A percentile compares a stretch with the other conserved stretches of the same genome.
Conservation (phyloP, 116 monocot species). For the Phalaenopsis hybrid region DNA sequence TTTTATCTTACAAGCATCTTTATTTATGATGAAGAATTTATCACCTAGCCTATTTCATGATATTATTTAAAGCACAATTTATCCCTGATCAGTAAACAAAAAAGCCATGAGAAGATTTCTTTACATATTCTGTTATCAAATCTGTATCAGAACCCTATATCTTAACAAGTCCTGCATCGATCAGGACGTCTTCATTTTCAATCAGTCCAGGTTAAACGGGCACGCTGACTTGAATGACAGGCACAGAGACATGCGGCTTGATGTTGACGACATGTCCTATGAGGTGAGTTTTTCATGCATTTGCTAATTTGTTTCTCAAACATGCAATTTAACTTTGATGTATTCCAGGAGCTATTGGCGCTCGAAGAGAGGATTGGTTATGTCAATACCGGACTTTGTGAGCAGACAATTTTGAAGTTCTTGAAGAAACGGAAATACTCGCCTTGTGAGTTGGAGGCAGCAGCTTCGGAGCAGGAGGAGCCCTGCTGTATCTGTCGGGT, state of each 20-base stretch:
- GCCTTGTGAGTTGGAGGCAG: neutral
- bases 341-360: slow-evolving; percentile 20
- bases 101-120: neutral
- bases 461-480: slow-evolving; percentile 7
- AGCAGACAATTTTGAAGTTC: slow-evolving; percentile 12
- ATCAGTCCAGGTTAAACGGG: slow-evolving; percentile 39
- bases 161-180: neutral
- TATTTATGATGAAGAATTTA: neutral
- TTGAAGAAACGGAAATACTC: slow-evolving; percentile 13
- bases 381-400: slow-evolving; percentile 18
- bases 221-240: slow-evolving; percentile 60
- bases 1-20: neutral
- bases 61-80: no score
- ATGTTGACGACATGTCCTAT: slow-evolving; percentile 95
- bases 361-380: slow-evolving; percentile 21
- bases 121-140: neutral
- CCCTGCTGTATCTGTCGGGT: slow-evolving; percentile 26
- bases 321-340: neutral
- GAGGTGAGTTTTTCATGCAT: slow-evolving; percentile 39
- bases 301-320: neutral
- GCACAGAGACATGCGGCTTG: slow-evolving; percentile 92
- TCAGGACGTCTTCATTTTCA: slow-evolving; percentile 20
- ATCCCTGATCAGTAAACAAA: neutral
- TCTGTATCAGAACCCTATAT: neutral
- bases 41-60: no score